Evolutionary conservation across 768 basidiomycete genomes (phyloP).

Genomic region (Lactifluus subvellereus): DNA sequence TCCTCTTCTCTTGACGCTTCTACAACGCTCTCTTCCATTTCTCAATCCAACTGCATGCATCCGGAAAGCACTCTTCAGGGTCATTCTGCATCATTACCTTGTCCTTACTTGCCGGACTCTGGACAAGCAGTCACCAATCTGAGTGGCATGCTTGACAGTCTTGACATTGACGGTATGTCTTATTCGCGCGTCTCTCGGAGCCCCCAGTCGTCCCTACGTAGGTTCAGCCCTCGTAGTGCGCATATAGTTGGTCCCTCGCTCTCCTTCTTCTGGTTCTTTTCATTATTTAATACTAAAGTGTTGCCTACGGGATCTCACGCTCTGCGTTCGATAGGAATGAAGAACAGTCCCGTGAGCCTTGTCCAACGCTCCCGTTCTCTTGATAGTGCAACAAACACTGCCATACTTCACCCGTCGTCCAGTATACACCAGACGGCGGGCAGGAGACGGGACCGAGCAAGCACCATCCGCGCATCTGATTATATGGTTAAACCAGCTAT

Average conservation of each 20-base stretch:
- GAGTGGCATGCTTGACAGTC: constrained; percentile 20
- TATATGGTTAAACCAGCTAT: constrained; percentile 4
- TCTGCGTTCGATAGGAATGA: neutral
- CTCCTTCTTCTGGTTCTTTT: neutral
- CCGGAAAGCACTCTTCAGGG: neutral
- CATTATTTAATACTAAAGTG: neutral
- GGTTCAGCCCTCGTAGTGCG: neutral
- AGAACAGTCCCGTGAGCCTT: neutral
- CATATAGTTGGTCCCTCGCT: neutral
- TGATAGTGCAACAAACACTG: constrained; percentile 4
- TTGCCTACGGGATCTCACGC: neutral
- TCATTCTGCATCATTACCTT: neutral
- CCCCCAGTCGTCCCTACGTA: neutral
- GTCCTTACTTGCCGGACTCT: neutral
- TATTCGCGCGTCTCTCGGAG: neutral
- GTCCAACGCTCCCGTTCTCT: constrained; percentile 17
- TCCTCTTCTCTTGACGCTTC: constrained; percentile 17
- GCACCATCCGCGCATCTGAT: constrained; percentile 25
- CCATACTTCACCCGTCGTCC: neutral
- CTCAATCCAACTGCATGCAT: neutral
- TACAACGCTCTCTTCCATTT: neutral
- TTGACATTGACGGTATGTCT: constrained; percentile 22
- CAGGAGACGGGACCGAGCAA: constrained; percentile 21
- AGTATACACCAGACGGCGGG: neutral
- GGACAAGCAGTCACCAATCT: constrained; percentile 13